A percentile compares a stretch with the other conserved stretches of the same genome.
phyloP scores from a whole-genome alignment of 495 filamentous ascomycete genomes.

The Penicillium chermesinum region DNA sequence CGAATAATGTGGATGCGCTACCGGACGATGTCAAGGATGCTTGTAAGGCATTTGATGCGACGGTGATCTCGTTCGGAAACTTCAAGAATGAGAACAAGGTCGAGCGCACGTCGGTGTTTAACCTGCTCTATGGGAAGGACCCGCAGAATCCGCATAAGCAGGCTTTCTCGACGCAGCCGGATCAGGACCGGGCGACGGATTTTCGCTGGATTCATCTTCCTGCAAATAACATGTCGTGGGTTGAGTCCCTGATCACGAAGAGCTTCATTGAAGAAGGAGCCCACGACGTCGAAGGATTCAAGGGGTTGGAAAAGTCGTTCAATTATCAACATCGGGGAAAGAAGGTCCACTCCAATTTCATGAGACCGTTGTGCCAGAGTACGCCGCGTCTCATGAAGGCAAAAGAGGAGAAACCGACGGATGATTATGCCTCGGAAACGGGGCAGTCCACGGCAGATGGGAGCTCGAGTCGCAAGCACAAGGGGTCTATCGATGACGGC shows the following conservation, averaged over 20 bases:
- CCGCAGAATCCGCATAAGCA: conserved; percentile 45
- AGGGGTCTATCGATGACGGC: conserved; percentile 17
- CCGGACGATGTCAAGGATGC: conserved; percentile 52
- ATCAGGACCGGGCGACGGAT: conserved; percentile 48
- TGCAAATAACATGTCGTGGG: conserved; percentile 56
- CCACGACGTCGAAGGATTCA: conserved; percentile 62
- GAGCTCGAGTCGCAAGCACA: conserved; percentile 22
- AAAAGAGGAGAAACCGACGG: conserved; percentile 34
- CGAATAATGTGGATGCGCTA: conserved; percentile 46
- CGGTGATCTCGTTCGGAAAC: conserved; percentile 64
- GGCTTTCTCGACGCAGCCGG: conserved; percentile 49
- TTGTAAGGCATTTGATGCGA: conserved; percentile 58
- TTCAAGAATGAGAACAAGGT: conserved; percentile 59
- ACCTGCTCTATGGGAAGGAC: conserved; percentile 59
- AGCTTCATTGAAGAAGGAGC: conserved; percentile 63
- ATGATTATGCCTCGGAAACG: conserved; percentile 27
- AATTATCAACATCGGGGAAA: conserved; percentile 60
- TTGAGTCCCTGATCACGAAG: conserved; percentile 61
- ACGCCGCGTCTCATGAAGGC: conserved; percentile 43
- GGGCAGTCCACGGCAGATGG: conserved; percentile 6
- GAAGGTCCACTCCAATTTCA: conserved; percentile 59
- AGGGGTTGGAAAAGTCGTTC: conserved; percentile 60
- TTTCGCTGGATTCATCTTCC: conserved; percentile 71
- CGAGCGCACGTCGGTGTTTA: conserved; percentile 49
- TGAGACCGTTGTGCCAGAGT: conserved; percentile 59